phyloP scores from a whole-genome alignment of 2,329 filamentous ascomycete species.

The Verticillium dahliae region DNA sequence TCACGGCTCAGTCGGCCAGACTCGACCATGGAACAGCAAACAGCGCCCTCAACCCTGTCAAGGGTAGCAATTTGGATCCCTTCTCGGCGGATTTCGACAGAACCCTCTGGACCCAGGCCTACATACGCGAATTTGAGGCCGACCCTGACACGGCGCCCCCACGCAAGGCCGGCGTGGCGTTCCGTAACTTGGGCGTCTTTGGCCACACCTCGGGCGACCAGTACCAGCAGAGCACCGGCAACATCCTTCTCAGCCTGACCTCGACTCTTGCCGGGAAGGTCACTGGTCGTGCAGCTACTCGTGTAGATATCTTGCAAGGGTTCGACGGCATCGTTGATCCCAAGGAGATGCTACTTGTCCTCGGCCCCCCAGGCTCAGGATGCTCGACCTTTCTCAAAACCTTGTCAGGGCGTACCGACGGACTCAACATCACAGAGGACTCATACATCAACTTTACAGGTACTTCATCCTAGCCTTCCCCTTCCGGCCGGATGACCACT shows the following conservation, averaged over 20 bases:
- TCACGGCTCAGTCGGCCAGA: slow-evolving; percentile 2
- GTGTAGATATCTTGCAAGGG: slow-evolving; percentile 18
- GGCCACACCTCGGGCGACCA: slow-evolving; percentile 17
- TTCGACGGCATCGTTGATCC: slow-evolving; percentile 24
- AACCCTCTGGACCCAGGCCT: slow-evolving; percentile 17
- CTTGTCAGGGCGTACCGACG: slow-evolving; percentile 11
- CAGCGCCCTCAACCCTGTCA: slow-evolving; percentile 7
- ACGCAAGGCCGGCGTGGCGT: slow-evolving; percentile 19
- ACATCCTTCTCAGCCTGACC: slow-evolving; percentile 14
- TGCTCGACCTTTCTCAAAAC: slow-evolving; percentile 66
- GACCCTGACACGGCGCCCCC: slow-evolving; percentile 15
- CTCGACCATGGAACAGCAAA: neutral
- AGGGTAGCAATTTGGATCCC: slow-evolving; percentile 14
- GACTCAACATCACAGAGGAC: slow-evolving; percentile 14
- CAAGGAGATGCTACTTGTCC: slow-evolving; percentile 52
- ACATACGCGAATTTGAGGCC: slow-evolving; percentile 18
- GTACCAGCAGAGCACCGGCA: slow-evolving; percentile 16
- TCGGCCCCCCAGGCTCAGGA: slow-evolving; percentile 48
- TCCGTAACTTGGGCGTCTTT: slow-evolving; percentile 17
- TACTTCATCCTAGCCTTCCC: neutral
- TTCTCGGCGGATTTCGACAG: slow-evolving; percentile 18
- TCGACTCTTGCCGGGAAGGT: slow-evolving; percentile 3
- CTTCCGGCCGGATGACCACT: too few relatives aligned
- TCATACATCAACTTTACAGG: slow-evolving; percentile 16
- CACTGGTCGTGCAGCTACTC: neutral